These are phyloP conservation scores for Aquilaria malaccensis DNA, from an alignment of 345 rosid genomes.

Conservation along the genomic window DNA sequence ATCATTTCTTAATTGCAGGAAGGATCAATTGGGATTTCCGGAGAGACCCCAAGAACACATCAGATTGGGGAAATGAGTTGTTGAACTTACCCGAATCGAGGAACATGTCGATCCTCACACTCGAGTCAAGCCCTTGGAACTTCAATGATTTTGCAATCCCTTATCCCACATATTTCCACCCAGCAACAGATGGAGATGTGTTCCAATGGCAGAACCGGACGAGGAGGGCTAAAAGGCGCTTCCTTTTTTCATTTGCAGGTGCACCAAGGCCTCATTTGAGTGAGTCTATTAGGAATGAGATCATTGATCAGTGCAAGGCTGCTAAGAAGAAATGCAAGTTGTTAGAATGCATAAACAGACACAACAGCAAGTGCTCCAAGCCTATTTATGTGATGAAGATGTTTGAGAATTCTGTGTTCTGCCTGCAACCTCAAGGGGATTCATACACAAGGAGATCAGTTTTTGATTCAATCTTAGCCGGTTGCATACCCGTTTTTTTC, in stretches of 20 bases:
- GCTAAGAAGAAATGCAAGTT: constrained; percentile 52
- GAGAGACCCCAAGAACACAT: constrained; percentile 37
- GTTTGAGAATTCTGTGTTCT: constrained; percentile 57
- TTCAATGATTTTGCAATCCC: constrained; percentile 71
- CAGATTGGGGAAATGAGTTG: constrained; percentile 74
- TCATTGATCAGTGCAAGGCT: constrained; percentile 57
- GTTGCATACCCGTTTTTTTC: constrained; percentile 91
- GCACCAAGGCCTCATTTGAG: constrained; percentile 45
- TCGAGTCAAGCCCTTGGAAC: constrained; percentile 79
- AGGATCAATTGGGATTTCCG: constrained; percentile 83
- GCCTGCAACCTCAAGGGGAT: constrained; percentile 80
- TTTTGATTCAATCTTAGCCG: constrained; percentile 72
- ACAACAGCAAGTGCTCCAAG: constrained; percentile 31
- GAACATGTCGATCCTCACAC: constrained; percentile 63
- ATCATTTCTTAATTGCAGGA: constrained; percentile 86
- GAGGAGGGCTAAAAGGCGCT: constrained; percentile 38
- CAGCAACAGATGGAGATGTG: constrained; percentile 42
- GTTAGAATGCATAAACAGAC: constrained; percentile 27
- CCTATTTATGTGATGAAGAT: constrained; percentile 43
- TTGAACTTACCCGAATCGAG: constrained; percentile 56
- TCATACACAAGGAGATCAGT: constrained; percentile 75
- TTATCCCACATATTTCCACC: constrained; percentile 78
- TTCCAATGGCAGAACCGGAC: constrained; percentile 55
- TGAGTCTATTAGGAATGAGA: constrained; percentile 46
- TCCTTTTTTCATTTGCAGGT: constrained; percentile 61